Percentiles rank a stretch among this genome's conserved stretches.
These are phyloP conservation scores for Gloeopeniophorella convolvens DNA, from an alignment of 768 basidiomycete genomes.

Conservation along the genomic window DNA sequence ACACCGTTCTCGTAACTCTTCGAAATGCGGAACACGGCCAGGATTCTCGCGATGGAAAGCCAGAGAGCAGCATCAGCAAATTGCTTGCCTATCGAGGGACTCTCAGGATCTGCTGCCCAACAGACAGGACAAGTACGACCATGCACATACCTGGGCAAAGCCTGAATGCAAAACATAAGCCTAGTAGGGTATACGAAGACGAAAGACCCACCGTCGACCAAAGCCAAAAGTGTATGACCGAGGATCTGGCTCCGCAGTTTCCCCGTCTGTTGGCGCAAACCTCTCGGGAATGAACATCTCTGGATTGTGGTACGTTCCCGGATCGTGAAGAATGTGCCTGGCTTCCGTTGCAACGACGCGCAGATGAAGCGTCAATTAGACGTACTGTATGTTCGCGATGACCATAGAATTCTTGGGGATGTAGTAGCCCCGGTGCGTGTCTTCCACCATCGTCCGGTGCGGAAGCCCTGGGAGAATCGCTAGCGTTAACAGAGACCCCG, in stretches of 20 bases:
- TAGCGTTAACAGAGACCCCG: neutral
- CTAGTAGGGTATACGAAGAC: no score
- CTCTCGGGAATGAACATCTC: no score
- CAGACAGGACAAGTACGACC: neutral
- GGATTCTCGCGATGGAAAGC: neutral
- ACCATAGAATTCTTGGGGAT: slow-evolving; percentile 18
- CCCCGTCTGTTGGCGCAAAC: no score
- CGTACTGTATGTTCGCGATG: slow-evolving; percentile 16
- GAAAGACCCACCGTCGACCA: no score
- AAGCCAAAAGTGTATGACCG: no score
- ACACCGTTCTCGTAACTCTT: no score
- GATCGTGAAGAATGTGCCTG: neutral
- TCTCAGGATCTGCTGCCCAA: neutral
- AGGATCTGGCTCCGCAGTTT: no score
- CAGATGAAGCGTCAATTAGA: neutral
- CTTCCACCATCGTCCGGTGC: slow-evolving; percentile 5
- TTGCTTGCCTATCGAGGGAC: neutral
- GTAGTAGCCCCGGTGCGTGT: slow-evolving; percentile 8
- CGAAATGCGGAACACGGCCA: neutral
- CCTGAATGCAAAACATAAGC: no score
- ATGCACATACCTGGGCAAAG: no score
- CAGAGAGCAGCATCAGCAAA: neutral
- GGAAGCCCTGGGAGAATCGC: slow-evolving; percentile 3
- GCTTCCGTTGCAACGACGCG: neutral
- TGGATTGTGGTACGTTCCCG: neutral